A percentile compares a stretch with the other conserved stretches of the same genome.
phyloP scores from a whole-genome alignment of 768 basidiomycete species.

The Agrocybe chaxingu region DNA sequence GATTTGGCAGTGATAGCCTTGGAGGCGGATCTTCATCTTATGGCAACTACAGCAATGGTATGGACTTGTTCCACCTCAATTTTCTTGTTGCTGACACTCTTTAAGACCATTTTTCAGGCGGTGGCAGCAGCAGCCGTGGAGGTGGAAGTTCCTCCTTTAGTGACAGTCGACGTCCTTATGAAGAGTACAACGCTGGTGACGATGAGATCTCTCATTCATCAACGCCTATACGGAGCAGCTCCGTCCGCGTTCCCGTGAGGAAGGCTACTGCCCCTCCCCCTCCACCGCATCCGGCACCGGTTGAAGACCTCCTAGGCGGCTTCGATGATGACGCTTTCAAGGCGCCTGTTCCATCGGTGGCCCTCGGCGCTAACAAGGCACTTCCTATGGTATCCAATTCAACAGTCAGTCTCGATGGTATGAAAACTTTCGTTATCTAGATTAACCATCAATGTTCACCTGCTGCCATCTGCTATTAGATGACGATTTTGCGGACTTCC shows the following conservation, averaged over 20 bases:
- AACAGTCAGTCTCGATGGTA: conserved; percentile 39
- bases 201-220: conserved; percentile 53
- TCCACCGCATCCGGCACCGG: conserved; percentile 39
- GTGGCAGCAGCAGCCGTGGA: conserved; percentile 33
- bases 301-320: conserved; percentile 73
- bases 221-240: conserved; percentile 27
- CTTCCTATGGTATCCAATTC: conserved; percentile 43
- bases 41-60: conserved; percentile 25
- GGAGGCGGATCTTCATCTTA: conserved; percentile 23
- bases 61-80: not conserved
- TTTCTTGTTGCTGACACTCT: not conserved
- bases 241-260: conserved; percentile 33
- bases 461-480: conserved; percentile 35
- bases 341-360: conserved; percentile 27
- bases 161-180: conserved; percentile 61
- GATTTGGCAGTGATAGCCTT: conserved; percentile 42
- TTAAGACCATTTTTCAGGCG: conserved; percentile 22
- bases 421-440: conserved; percentile 4
- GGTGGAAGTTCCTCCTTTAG: conserved; percentile 48
- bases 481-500: conserved; percentile 87
- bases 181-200: conserved; percentile 96
- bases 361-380: conserved; percentile 43
- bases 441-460: not conserved
- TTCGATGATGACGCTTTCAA: conserved; percentile 68
- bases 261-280: conserved; percentile 36